These are phyloP conservation scores for Mucor velutinosus DNA, from an alignment of 371 early-diverging fungal genomes.

Conservation along the genomic window DNA sequence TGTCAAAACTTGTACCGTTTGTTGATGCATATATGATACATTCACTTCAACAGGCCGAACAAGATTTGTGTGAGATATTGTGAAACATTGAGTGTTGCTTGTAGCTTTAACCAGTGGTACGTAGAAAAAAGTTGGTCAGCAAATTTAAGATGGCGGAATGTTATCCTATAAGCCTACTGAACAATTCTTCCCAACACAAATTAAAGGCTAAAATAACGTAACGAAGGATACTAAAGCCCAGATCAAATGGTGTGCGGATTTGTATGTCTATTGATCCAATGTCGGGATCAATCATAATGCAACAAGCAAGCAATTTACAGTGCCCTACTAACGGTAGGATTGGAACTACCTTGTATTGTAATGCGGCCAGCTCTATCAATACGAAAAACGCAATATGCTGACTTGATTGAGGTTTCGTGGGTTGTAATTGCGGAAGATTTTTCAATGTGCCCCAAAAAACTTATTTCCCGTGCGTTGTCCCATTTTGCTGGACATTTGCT, in stretches of 20 bases:
- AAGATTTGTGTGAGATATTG: no score
- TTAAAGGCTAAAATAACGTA: neutral
- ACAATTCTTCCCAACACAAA: neutral
- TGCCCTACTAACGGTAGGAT: neutral
- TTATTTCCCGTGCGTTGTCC: neutral
- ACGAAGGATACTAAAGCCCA: neutral
- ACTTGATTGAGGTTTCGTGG: neutral
- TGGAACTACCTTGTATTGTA: neutral
- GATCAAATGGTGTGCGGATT: neutral
- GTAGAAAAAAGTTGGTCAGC: neutral
- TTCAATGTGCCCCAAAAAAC: neutral
- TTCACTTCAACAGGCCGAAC: no score
- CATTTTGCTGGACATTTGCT: neutral
- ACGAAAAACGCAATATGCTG: neutral
- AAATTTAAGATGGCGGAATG: neutral
- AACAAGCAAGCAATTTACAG: neutral
- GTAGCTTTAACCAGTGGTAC: no score
- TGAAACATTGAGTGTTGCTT: no score
- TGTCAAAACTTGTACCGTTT: no score
- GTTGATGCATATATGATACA: no score
- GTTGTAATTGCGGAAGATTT: neutral
- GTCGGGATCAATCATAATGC: no score
- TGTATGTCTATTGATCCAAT: no score
- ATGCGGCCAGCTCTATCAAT: neutral
- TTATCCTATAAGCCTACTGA: neutral